Evolutionary conservation across 2,329 filamentous ascomycete genomes (phyloP).

Genomic region (Hymenoscyphus linearis): DNA sequence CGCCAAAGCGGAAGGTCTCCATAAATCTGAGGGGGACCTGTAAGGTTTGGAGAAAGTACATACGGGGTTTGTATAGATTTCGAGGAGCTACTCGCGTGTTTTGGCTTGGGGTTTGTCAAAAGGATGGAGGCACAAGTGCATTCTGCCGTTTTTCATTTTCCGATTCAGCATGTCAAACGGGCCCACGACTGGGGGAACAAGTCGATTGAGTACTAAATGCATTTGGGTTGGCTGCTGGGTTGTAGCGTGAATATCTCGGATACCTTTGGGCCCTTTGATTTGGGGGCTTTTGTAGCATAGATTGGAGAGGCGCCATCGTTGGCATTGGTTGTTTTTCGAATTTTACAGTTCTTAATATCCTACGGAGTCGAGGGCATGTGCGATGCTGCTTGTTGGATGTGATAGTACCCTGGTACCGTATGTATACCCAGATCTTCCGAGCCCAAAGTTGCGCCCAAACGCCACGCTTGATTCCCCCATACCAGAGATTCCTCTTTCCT

Average conservation of each 20-base stretch:
- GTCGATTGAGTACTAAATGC: background rate
- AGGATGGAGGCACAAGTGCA: conserved; percentile 4
- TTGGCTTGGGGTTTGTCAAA: background rate
- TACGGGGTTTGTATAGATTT: conserved; percentile 7
- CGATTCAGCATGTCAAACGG: conserved; percentile 17
- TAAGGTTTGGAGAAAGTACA: conserved; percentile 16
- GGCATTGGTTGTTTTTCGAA: background rate
- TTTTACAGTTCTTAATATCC: background rate
- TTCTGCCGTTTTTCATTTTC: conserved; percentile 13
- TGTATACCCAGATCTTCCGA: background rate
- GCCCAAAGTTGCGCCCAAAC: background rate
- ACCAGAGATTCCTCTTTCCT: background rate
- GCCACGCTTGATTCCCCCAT: background rate
- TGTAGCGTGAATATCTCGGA: conserved; percentile 12
- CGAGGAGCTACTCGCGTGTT: background rate
- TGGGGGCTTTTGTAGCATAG: conserved; percentile 17
- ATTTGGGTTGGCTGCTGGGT: conserved; percentile 6
- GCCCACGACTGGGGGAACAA: background rate
- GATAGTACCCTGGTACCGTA: background rate
- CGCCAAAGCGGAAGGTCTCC: conserved; percentile 24
- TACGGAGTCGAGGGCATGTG: background rate
- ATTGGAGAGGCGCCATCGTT: conserved; percentile 9
- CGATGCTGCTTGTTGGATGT: background rate
- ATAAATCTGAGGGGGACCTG: background rate
- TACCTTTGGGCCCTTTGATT: conserved; percentile 11